Evolutionary conservation across 1,284 basidiomycete genomes (phyloP), one percentile per base, ranked within the genome.

Genomic region (Marasmius sp.): DNA sequence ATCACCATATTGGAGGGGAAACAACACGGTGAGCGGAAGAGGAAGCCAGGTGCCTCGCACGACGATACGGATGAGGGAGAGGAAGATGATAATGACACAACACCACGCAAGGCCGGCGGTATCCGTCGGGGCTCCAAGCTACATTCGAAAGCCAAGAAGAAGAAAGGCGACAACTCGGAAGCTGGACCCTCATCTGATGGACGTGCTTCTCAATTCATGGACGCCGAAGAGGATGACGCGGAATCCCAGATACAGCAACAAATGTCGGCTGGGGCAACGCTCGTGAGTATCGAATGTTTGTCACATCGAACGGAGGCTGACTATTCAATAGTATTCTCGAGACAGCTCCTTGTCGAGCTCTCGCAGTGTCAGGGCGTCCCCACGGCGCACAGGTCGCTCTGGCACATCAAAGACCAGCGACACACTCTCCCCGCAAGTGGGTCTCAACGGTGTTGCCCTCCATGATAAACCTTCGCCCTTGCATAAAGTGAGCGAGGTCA

Each of bases 181-280:
- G 57, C 66, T 54, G 72, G 75, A 59, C 82, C 85, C 3, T 84
- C 82, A 51, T 79, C 81, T 63, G 80, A 75, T 67, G 84, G 85
- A 20, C 84, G 84, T 9, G 80, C 83, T 0, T 94, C 92, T 6
- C 94, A 95, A 69, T 96, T 96, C 70, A 88, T 93, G 85, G 94
- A 95, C 72, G 94, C 94, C 6, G 92, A 95, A 65, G 94, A 95
- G 63, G 91, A 88, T n/a, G 82, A 88, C 63, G 93, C 92, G 5
- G 85, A 91, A 66, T 88, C 90, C 66, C 92, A 95, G 71, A 90
- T 95, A 55, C 91, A 94, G 69, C 86, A 91, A 65, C 89, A 92
- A 64, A 74, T 96, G 49, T 89, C 85, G 39, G 87, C 87, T 57
- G 92, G 93, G 27, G 86, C 85, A 33, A 87, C 87, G 61, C 80